A percentile compares a stretch with the other conserved stretches of the same genome.
Conservation (phyloP, 2,329 filamentous ascomycete genomes). For the Colletotrichum sublineola region DNA sequence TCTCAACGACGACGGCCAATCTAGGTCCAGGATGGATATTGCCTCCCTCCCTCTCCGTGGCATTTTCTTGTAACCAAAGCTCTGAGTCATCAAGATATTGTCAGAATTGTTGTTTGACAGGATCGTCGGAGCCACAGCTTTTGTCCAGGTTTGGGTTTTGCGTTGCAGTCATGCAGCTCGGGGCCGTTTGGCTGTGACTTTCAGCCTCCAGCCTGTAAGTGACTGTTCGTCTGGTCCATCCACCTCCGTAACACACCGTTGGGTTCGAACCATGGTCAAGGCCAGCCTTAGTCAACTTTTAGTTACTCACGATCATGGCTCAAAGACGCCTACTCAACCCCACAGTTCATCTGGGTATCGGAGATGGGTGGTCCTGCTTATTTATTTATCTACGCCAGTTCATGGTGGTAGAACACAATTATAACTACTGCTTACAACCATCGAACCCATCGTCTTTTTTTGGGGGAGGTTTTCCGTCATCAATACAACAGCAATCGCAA, state of each 20-base stretch:
- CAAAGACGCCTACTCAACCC: neutral
- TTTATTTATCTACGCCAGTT: neutral
- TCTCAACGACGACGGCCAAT: neutral
- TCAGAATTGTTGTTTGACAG: neutral
- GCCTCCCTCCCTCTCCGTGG: neutral
- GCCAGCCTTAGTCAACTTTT: no score
- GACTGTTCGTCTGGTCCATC: neutral
- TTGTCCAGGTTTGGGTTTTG: no score
- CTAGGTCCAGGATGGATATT: no score
- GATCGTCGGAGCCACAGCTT: neutral
- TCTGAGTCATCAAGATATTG: neutral
- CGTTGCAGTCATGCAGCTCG: no score
- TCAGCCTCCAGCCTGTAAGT: neutral
- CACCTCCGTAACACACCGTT: neutral
- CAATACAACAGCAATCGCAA: no score
- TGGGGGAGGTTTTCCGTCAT: rapidly evolving
- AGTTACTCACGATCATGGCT: neutral
- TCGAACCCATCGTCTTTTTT: neutral
- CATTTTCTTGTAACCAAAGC: neutral
- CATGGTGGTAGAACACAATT: neutral
- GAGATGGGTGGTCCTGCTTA: neutral
- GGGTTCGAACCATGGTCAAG: neutral
- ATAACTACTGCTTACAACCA: neutral
- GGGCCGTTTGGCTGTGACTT: neutral
- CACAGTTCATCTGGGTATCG: neutral